Evolutionary conservation across 805 yeast species (phyloP), one percentile per base, ranked within the genome.

Genomic region (Wickerhamomyces queroliae): DNA sequence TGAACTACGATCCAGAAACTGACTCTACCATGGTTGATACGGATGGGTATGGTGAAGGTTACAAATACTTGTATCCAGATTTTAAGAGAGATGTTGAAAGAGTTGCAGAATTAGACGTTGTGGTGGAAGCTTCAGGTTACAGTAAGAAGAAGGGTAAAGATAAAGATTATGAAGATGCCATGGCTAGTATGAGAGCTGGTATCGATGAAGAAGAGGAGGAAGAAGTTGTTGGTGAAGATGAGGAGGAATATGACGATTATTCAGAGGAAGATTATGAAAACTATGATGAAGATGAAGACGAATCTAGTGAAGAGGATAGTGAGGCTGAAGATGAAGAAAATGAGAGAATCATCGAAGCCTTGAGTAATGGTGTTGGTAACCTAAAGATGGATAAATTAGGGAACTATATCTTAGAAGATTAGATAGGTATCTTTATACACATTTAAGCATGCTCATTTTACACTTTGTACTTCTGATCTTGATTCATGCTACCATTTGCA

Each of bases 51-150:
- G 95, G 95, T 19, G 89, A 83, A 13, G 95, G 93, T 19, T 85
- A 66, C 59, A 78, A 72, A 55, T 74, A 78, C 52, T 78, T 83
- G 10, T 86, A 80, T 54, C 99, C 99, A 2, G 75, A 71, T 36
- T 88, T 91, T 64, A 66, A 68, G 28, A 70, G 91, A 51, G 96
- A 91, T 55, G 81, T 91, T 5, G 44, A 67, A 44, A 74, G 97
- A 57, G 64, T 61, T 7, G 83, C 74, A 32, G 74, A 75, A 43
- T 70, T 93, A 48, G 99, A 93, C 64, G 72, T 78, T n/a, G 78
- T 81, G 46, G 95, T 93, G 2, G 82, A 83, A 52, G 99, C 99
- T 1, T 87, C 96, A 1, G 99, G 99, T 1, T 88, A 56, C 41
- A 70, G 70, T 44, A 75, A 76, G 51, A 76, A 75, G 56, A 72